Base-by-base conservation (phyloP, 2,329 filamentous ascomycete genomes). In the Aspergillus terreus region DNA sequence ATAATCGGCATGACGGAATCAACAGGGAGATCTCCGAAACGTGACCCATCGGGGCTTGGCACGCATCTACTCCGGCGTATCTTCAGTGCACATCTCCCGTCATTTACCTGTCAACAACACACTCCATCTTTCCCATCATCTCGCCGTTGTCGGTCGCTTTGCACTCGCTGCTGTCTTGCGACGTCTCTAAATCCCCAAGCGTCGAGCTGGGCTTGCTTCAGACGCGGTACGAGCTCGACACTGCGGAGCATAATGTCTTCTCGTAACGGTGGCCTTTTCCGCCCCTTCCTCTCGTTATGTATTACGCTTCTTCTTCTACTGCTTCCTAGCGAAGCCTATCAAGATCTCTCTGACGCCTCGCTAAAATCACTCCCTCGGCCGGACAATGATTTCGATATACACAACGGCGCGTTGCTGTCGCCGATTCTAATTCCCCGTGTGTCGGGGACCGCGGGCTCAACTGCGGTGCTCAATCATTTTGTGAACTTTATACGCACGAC, bases 391-490 rank as follows among this genome's bases (percentile, higher is more conserved):
- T 92, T 96, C 68, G 83, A 96, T 71, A 89, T 94, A 60, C 73
- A 86, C 54, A 80, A 77, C 32, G 90, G 91, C 59, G 76, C 82
- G 4, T 79, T 99, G 15, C 82, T 99, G 30, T 82, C 92, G 3
- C 94, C 92, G 1, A 92, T 99, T 62, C 78, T 99, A 49, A 84
- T 87, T 46, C 86, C 94, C 1, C 88, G 94, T 54, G 92, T 99
- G 0, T 89, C 94, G 6, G 94, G 92, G 14, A 95, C 91, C 1
- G 78, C 85, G 1, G 91, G 90, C 25, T 90, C 87, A 12, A 69
- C 74, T 14, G 80, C 79, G 47, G 90, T 88, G 3, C 87, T 94
- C 60, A 79, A 83, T 41, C 92, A 97, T 73, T 90, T 99, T 64
- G 82, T 86, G 63, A 76, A 86, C 67, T 97, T 94, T 79, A 96